These are phyloP conservation scores for Ceratobasidium sp. DNA, from an alignment of 1,284 basidiomycete genomes.

Conservation along the genomic window DNA sequence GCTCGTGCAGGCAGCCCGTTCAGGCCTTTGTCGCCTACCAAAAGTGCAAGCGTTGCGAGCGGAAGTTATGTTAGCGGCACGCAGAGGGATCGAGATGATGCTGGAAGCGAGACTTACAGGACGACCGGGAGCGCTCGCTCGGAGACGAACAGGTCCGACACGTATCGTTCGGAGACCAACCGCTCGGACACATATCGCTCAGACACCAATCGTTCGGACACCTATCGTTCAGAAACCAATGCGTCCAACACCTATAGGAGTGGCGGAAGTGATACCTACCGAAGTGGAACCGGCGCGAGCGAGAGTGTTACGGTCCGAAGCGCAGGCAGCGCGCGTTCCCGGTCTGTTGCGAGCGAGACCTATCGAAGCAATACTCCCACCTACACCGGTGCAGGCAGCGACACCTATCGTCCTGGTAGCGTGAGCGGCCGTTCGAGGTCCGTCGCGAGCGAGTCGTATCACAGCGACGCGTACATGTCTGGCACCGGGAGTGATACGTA, in stretches of 20 bases:
- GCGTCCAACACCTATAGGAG: neutral
- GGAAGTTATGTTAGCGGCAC: slow-evolving; percentile 24
- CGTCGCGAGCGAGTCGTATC: slow-evolving; percentile 3
- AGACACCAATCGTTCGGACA: neutral
- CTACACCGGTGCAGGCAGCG: slow-evolving; percentile 2
- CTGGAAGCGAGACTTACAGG: slow-evolving; percentile 17
- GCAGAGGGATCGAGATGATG: neutral
- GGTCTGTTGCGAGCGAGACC: slow-evolving; percentile 17
- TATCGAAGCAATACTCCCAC: slow-evolving; percentile 14
- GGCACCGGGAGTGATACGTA: slow-evolving; percentile 32
- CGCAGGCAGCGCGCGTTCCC: neutral
- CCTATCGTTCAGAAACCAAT: neutral
- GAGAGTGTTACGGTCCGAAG: slow-evolving; percentile 17
- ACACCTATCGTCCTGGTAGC: neutral
- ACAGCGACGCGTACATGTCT: slow-evolving; percentile 4
- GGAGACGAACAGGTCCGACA: slow-evolving; percentile 9
- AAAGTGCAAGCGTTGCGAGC: slow-evolving; percentile 10
- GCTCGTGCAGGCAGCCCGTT: slow-evolving; percentile 23
- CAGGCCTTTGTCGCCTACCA: slow-evolving; percentile 11
- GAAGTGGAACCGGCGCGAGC: slow-evolving; percentile 12
- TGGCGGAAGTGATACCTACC: slow-evolving; percentile 8
- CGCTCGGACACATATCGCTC: slow-evolving; percentile 9
- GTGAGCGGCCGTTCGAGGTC: slow-evolving; percentile 14
- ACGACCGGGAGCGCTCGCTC: neutral
- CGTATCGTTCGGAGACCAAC: slow-evolving; percentile 2